phyloP scores from a whole-genome alignment of 1,284 basidiomycete species.

The Heterobasidion annosum region DNA sequence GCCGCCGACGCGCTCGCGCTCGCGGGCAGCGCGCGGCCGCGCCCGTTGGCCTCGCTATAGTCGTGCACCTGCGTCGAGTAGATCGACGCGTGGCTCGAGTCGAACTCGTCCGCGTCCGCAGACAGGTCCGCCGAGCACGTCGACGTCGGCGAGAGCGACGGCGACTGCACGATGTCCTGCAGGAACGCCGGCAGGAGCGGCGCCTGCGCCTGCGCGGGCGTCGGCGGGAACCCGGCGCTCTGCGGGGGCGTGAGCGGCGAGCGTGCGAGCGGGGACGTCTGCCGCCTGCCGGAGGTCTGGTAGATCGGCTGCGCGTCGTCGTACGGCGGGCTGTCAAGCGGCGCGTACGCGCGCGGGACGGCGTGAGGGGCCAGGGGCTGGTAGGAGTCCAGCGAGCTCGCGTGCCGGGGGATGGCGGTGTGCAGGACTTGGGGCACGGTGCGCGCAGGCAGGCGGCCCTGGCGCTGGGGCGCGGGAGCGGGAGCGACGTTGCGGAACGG shows the following conservation, averaged over 20 bases:
- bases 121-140: slow-evolving; percentile 57
- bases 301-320: slow-evolving; percentile 45
- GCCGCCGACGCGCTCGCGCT: slow-evolving; percentile 15
- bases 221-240: background rate
- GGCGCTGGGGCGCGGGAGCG: slow-evolving; percentile 1
- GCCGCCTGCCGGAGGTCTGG: slow-evolving; percentile 42
- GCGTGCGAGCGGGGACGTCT: slow-evolving; percentile 1
- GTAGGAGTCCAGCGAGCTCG: slow-evolving; percentile 1
- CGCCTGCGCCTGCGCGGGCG: slow-evolving; percentile 7
- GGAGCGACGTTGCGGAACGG: slow-evolving; percentile 9
- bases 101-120: slow-evolving; percentile 33
- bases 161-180: slow-evolving; percentile 60
- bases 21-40: slow-evolving; percentile 1
- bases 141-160: slow-evolving; percentile 51
- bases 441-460: background rate
- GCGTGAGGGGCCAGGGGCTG: slow-evolving; percentile 19
- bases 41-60: background rate
- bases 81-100: slow-evolving; percentile 14
- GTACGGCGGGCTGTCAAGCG: slow-evolving; percentile 33
- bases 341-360: slow-evolving; percentile 32
- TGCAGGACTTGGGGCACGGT: slow-evolving; percentile 1
- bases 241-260: background rate
- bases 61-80: slow-evolving; percentile 2
- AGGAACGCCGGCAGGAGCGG: slow-evolving; percentile 60
- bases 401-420: slow-evolving; percentile 1